These are phyloP conservation scores for Gossypium davidsonii DNA, from an alignment of 441 rosid species.

Conservation along the genomic window DNA sequence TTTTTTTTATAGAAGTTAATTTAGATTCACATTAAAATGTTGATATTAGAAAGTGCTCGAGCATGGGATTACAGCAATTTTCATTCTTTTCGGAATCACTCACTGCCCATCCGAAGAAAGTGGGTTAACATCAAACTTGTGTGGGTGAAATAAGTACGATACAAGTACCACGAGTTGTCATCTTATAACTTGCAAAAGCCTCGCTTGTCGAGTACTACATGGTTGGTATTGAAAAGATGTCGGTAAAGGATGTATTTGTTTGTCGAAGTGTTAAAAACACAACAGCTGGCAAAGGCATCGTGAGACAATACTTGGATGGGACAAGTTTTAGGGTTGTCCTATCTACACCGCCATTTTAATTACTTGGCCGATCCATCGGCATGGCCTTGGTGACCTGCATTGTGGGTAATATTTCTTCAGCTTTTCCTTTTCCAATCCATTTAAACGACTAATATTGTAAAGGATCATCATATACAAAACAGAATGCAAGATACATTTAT, in stretches of 20 bases:
- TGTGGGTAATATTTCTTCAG: background rate
- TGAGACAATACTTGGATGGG: background rate
- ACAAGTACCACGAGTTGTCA: background rate
- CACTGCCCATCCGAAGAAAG: too few species aligned
- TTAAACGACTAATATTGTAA: background rate
- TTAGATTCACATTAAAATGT: too few species aligned
- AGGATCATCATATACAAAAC: background rate
- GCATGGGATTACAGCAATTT: too few species aligned
- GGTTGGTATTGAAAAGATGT: background rate
- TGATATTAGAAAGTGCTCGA: too few species aligned
- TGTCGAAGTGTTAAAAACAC: background rate
- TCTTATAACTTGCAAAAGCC: background rate
- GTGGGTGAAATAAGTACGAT: background rate
- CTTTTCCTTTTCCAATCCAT: background rate
- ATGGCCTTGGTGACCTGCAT: background rate
- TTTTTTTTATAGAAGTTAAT: too few species aligned
- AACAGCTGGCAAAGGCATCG: background rate
- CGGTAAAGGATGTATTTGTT: background rate
- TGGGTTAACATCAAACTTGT: too few species aligned
- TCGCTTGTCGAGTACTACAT: background rate
- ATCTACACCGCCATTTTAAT: background rate
- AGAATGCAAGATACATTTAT: background rate
- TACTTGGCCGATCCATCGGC: background rate
- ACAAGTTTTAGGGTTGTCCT: background rate
- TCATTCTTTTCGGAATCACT: too few species aligned